A percentile compares a stretch with the other conserved stretches of the same genome.
Evolutionary conservation across 495 filamentous ascomycete species (phyloP).

Genomic region (Astrothelium subdiscretum): DNA sequence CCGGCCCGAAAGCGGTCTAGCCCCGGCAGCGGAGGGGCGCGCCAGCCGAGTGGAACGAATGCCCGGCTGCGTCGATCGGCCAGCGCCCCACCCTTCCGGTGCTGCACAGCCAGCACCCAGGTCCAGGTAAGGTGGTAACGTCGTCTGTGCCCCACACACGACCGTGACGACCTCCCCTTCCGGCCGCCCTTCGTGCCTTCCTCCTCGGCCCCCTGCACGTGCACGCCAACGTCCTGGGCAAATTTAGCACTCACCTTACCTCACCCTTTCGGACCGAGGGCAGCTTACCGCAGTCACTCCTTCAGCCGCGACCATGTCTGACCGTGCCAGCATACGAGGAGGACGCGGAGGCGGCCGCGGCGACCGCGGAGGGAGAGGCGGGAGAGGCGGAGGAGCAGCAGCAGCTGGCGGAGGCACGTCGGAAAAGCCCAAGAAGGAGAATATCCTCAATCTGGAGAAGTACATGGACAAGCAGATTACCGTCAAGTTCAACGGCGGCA

Average conservation of each 20-base stretch:
- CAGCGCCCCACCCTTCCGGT: neutral
- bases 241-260: neutral
- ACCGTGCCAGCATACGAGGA: slow-evolving; percentile 44
- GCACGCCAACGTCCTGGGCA: neutral
- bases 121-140: too few relatives aligned
- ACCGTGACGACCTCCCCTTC: neutral
- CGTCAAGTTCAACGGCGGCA: slow-evolving; percentile 92
- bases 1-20: too few relatives aligned
- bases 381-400: slow-evolving; percentile 31
- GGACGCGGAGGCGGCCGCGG: slow-evolving; percentile 34
- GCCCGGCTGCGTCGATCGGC: too few relatives aligned
- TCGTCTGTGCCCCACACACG: neutral
- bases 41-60: too few relatives aligned
- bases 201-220: neutral
- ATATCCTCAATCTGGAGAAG: slow-evolving; percentile 87
- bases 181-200: slow-evolving; percentile 3
- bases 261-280: too few relatives aligned
- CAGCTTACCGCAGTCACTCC: neutral
- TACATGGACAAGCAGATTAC: slow-evolving; percentile 92
- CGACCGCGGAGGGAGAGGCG: slow-evolving; percentile 32
- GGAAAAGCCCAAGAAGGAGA: slow-evolving; percentile 91
- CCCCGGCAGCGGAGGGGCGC: too few relatives aligned
- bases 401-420: slow-evolving; percentile 38
- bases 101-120: too few relatives aligned
- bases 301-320: slow-evolving; percentile 43